phyloP scores from a whole-genome alignment of 768 basidiomycete genomes.

The Pleurotus ostreatus region DNA sequence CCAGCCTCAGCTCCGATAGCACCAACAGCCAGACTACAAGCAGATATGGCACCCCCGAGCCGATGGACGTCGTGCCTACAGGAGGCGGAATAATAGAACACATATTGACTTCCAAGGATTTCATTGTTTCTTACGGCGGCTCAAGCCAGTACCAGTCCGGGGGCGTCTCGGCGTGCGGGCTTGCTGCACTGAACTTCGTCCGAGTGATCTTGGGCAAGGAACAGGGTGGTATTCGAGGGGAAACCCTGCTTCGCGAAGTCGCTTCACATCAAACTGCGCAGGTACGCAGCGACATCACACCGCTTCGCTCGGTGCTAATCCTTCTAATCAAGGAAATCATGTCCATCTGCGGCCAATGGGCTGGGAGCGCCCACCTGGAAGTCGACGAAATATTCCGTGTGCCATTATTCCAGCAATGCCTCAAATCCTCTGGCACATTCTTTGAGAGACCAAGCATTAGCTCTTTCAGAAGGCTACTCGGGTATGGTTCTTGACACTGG shows the following conservation, averaged over 20 bases:
- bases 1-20: background rate
- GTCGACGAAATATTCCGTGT: slow-evolving; percentile 5
- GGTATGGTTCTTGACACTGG: background rate
- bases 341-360: slow-evolving; percentile 11
- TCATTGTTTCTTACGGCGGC: slow-evolving; percentile 1
- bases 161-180: slow-evolving; percentile 45
- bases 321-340: slow-evolving; percentile 8
- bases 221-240: slow-evolving; percentile 21
- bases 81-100: background rate
- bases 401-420: slow-evolving; percentile 1
- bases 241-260: slow-evolving; percentile 28
- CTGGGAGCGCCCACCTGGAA: slow-evolving; percentile 8
- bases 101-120: background rate
- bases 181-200: slow-evolving; percentile 65
- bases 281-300: slow-evolving; percentile 20
- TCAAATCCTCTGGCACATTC: background rate
- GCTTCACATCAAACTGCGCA: slow-evolving; percentile 28
- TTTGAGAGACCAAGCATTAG: background rate
- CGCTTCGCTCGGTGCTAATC: background rate
- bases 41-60: background rate
- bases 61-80: background rate
- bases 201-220: slow-evolving; percentile 41
- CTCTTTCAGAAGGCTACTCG: slow-evolving; percentile 6
- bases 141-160: slow-evolving; percentile 3
- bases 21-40: background rate